Evolutionary conservation across 2,329 filamentous ascomycete genomes (phyloP).

Genomic region (Trichophyton mentagrophytes): DNA sequence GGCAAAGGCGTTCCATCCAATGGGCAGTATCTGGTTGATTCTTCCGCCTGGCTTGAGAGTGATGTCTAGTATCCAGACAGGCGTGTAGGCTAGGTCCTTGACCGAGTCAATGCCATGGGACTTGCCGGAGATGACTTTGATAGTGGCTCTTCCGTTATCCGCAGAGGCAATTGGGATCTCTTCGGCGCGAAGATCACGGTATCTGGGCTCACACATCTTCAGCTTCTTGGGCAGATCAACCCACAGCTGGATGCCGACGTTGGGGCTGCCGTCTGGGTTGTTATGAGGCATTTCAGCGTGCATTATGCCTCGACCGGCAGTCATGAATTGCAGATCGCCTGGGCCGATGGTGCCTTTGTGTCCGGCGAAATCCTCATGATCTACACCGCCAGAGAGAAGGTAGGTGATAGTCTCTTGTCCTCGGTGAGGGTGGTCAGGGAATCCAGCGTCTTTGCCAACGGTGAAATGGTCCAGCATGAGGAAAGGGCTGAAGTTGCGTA

Average conservation of each 20-base stretch:
- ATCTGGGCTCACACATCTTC: conserved; percentile 82
- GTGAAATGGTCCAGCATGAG: conserved; percentile 93
- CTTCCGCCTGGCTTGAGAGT: conserved; percentile 65
- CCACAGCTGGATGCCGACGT: conserved; percentile 88
- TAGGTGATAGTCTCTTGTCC: conserved; percentile 89
- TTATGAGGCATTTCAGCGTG: conserved; percentile 90
- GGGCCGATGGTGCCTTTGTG: conserved; percentile 69
- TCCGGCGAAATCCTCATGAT: conserved; percentile 87
- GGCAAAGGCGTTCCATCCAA: conserved; percentile 78
- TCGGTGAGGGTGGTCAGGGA: conserved; percentile 73
- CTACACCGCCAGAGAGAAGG: conserved; percentile 68
- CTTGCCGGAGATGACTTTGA: conserved; percentile 86
- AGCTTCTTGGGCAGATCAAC: conserved; percentile 66
- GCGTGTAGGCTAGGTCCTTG: conserved; percentile 85
- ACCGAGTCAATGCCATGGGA: conserved; percentile 74
- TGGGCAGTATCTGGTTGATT: conserved; percentile 61
- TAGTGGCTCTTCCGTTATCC: conserved; percentile 58
- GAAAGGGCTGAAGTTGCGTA: conserved; percentile 83
- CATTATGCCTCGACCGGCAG: conserved; percentile 78
- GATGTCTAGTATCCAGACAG: conserved; percentile 89
- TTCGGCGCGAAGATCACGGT: conserved; percentile 64
- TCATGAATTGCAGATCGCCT: conserved; percentile 98
- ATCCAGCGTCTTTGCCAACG: conserved; percentile 67
- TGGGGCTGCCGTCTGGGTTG: conserved; percentile 60
- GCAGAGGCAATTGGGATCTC: conserved; percentile 68